Conservation (phyloP, 805 yeast genomes). For the Hanseniaspora mollemarum region DNA sequence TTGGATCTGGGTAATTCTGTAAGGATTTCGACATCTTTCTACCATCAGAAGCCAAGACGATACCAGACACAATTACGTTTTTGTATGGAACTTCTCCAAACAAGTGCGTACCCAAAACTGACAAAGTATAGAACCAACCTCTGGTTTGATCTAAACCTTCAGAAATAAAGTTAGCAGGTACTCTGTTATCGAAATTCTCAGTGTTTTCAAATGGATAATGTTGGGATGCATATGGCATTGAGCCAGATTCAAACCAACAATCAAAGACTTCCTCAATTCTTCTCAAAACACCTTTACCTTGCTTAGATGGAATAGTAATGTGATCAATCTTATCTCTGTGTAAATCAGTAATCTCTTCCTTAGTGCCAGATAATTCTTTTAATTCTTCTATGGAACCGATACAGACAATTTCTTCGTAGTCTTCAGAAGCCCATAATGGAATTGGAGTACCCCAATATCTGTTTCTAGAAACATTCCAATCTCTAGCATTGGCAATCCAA, state of each 20-base stretch:
- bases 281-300: constrained; percentile 76
- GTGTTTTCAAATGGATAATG: constrained; percentile 91
- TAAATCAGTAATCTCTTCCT: constrained; percentile 66
- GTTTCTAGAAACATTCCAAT: constrained; percentile 97
- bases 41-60: constrained; percentile 95
- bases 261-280: constrained; percentile 97
- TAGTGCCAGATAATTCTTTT: constrained; percentile 64
- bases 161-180: constrained; percentile 95
- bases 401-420: constrained; percentile 83
- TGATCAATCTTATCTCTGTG: constrained; percentile 90
- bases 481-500: constrained; percentile 98
- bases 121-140: constrained; percentile 98
- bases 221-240: constrained; percentile 95
- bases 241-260: constrained; percentile 99
- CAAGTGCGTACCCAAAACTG: constrained; percentile 89
- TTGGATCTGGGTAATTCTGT: constrained; percentile 96
- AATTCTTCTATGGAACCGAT: constrained; percentile 84
- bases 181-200: constrained; percentile 56
- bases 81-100: constrained; percentile 87
- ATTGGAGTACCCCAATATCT: constrained; percentile 99
- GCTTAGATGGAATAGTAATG: constrained; percentile 81
- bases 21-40: constrained; percentile 98
- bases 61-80: constrained; percentile 92
- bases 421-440: constrained; percentile 95
- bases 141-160: constrained; percentile 99